Evolutionary conservation across 768 basidiomycete species (phyloP).

Genomic region (Pleurotus sapidus): DNA sequence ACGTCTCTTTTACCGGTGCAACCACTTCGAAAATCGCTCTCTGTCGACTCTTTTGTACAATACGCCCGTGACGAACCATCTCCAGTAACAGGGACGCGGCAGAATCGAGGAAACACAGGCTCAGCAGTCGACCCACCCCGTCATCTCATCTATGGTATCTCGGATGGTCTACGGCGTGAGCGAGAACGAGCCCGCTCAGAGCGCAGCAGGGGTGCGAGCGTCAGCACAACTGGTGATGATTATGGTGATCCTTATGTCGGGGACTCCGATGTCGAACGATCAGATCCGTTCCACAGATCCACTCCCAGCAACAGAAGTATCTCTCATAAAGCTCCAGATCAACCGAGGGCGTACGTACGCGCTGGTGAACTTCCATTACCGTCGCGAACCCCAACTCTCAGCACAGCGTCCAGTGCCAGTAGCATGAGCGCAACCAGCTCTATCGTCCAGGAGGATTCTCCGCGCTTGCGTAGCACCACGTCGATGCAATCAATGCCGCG

Average conservation of each 20-base stretch:
- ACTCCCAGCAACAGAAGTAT: conserved; percentile 41
- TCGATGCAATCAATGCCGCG: conserved; percentile 34
- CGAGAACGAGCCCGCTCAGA: conserved; percentile 28
- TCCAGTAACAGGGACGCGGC: conserved; percentile 26
- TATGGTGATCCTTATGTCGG: conserved; percentile 31
- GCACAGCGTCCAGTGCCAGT: conserved; percentile 33
- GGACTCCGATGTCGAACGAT: conserved; percentile 55
- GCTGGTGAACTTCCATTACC: conserved; percentile 65
- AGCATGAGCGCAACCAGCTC: conserved; percentile 32
- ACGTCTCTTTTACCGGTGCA: conserved; percentile 31
- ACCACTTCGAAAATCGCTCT: conserved; percentile 67
- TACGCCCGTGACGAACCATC: conserved; percentile 35
- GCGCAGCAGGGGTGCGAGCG: conserved; percentile 54
- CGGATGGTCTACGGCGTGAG: conserved; percentile 16
- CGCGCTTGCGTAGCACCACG: conserved; percentile 33
- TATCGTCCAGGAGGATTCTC: conserved; percentile 34
- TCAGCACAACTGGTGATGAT: conserved; percentile 45
- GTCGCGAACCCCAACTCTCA: conserved; percentile 44
- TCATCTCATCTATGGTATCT: conserved; percentile 21
- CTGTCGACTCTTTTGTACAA: conserved; percentile 71
- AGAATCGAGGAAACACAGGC: conserved; percentile 34
- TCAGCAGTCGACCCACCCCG: conserved; percentile 31
- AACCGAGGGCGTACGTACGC: conserved; percentile 37
- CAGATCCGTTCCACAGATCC: conserved; percentile 37
- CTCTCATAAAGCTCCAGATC: conserved; percentile 48